Evolutionary conservation across 148 eudicot genomes (phyloP).

Genomic region (Pouteria glomerata): DNA sequence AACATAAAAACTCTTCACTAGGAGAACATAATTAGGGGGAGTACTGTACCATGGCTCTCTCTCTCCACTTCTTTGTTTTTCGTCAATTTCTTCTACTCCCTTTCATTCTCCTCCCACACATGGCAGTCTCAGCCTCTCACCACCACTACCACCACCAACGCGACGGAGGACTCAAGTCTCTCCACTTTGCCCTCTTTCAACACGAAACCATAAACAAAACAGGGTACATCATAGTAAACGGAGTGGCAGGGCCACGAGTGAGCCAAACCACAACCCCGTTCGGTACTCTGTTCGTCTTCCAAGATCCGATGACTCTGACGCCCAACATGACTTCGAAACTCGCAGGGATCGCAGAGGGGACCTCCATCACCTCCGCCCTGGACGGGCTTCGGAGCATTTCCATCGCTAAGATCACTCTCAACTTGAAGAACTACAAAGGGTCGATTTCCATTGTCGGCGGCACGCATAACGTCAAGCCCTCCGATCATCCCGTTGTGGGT

Average conservation of each 20-base stretch:
- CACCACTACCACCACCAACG: slow-evolving; percentile 19
- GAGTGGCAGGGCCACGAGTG: slow-evolving; percentile 22
- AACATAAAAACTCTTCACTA: too few species aligned
- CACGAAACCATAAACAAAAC: slow-evolving; percentile 33
- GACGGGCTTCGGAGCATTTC: slow-evolving; percentile 33
- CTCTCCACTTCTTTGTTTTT: neutral
- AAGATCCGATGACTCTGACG: slow-evolving; percentile 28
- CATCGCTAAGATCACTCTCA: slow-evolving; percentile 26
- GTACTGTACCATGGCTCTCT: neutral
- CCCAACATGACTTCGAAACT: slow-evolving; percentile 13
- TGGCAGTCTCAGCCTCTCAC: neutral
- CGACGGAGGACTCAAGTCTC: slow-evolving; percentile 17
- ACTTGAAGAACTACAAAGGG: slow-evolving; percentile 29
- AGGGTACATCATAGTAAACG: slow-evolving; percentile 23
- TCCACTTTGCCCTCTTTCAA: slow-evolving; percentile 27
- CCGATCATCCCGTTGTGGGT: slow-evolving; percentile 41
- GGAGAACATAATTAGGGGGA: neutral
- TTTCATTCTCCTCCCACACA: neutral
- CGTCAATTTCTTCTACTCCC: neutral
- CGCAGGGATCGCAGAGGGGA: slow-evolving; percentile 21
- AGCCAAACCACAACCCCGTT: slow-evolving; percentile 33
- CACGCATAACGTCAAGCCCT: slow-evolving; percentile 22
- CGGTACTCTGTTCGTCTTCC: slow-evolving; percentile 25
- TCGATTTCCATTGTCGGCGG: slow-evolving; percentile 42
- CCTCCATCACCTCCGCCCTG: slow-evolving; percentile 30